Evolutionary conservation across 2,329 filamentous ascomycete species (phyloP).

Genomic region (Ceratocystiopsis brevicomis): DNA sequence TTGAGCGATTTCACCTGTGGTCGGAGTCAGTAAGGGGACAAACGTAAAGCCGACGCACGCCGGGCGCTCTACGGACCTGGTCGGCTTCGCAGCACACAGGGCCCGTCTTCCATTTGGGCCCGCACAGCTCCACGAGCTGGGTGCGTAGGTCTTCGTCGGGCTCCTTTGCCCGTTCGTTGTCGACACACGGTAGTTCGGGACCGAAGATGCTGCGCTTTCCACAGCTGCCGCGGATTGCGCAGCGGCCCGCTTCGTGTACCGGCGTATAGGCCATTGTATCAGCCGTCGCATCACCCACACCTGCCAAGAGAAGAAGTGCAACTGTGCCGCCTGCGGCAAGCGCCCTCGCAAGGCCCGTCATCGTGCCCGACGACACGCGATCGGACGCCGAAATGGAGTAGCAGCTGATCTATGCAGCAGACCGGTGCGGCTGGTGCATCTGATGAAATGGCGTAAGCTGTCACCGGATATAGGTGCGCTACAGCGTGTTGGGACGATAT

Average conservation of each 20-base stretch:
- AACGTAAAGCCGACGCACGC: no score
- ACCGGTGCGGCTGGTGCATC: no score
- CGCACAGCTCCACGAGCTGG: slow-evolving; percentile 71
- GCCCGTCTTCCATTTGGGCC: slow-evolving; percentile 64
- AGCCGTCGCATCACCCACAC: slow-evolving; percentile 13
- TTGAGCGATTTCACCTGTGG: slow-evolving; percentile 57
- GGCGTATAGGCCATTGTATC: slow-evolving; percentile 23
- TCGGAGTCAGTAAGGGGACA: background rate
- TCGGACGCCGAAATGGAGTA: no score
- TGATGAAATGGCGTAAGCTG: no score
- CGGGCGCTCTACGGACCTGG: slow-evolving; percentile 34
- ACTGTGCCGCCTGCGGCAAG: slow-evolving; percentile 13
- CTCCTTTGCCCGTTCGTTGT: slow-evolving; percentile 65
- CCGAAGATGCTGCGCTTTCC: slow-evolving; percentile 83
- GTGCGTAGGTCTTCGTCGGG: slow-evolving; percentile 54
- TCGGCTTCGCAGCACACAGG: slow-evolving; percentile 70
- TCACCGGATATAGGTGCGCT: no score
- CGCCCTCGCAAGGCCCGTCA: slow-evolving; percentile 20
- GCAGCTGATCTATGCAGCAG: no score
- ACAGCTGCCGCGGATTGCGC: slow-evolving; percentile 79
- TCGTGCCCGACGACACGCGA: slow-evolving; percentile 7
- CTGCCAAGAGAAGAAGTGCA: slow-evolving; percentile 16
- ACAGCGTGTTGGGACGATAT: no score
- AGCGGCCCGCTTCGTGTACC: slow-evolving; percentile 72
- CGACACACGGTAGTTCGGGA: slow-evolving; percentile 74